A percentile compares a stretch with the other conserved stretches of the same genome.
Conservation (phyloP, 2,329 filamentous ascomycete genomes). For the Salinomyces thailandicus region DNA sequence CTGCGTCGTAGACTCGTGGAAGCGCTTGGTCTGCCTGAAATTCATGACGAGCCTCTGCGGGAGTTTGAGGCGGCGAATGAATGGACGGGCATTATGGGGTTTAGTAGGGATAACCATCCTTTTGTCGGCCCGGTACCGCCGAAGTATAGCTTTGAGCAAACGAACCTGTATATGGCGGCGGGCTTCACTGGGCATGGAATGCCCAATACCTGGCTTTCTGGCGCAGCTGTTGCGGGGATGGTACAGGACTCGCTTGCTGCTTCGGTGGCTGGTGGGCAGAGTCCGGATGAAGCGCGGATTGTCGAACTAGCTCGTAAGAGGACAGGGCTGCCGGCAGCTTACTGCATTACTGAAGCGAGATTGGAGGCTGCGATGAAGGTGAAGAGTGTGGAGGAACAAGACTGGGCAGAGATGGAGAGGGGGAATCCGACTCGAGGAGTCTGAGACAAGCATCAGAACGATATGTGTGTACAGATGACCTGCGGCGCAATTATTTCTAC, state of each 20-base stretch:
- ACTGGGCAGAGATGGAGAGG: slow-evolving; percentile 17
- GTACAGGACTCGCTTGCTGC: slow-evolving; percentile 35
- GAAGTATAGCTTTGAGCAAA: slow-evolving; percentile 21
- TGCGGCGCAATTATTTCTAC: too few species aligned
- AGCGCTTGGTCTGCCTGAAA: slow-evolving; percentile 25
- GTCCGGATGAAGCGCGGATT: slow-evolving; percentile 12
- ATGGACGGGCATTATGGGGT: slow-evolving; percentile 78
- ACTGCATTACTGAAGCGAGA: slow-evolving; percentile 18
- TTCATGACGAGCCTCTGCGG: slow-evolving; percentile 20
- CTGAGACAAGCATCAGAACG: too few species aligned
- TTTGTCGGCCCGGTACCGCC: slow-evolving; percentile 60
- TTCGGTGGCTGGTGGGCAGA: too few species aligned
- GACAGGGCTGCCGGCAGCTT: slow-evolving; percentile 20
- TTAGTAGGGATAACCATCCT: slow-evolving; percentile 54
- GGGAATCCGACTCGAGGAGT: too few species aligned
- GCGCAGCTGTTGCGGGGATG: slow-evolving; percentile 52
- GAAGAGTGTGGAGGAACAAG: slow-evolving; percentile 17
- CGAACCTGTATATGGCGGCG: slow-evolving; percentile 21
- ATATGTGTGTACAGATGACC: too few species aligned
- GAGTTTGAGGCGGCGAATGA: slow-evolving; percentile 39
- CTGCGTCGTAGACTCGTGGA: slow-evolving; percentile 39
- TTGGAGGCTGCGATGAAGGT: slow-evolving; percentile 16
- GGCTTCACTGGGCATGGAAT: slow-evolving; percentile 57
- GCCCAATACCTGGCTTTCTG: slow-evolving; percentile 60
- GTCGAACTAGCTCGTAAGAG: slow-evolving; percentile 10